Conservation (phyloP, 495 filamentous ascomycete genomes). For the Barbatosphaeria neglecta region DNA sequence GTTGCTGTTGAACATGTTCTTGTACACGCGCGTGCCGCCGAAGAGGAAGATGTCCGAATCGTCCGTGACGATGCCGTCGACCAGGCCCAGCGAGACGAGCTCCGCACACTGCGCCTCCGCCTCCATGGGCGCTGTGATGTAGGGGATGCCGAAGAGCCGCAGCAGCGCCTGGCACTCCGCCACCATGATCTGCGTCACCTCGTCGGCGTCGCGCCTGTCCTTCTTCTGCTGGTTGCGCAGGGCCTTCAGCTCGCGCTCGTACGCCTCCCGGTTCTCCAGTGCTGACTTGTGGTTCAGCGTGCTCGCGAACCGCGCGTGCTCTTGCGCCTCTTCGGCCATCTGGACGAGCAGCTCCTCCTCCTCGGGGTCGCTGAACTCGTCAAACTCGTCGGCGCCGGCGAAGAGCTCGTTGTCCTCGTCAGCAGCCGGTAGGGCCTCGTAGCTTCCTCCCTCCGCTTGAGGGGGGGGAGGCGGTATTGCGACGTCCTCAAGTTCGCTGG, state of each 20-base stretch:
- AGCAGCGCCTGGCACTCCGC: slow-evolving; percentile 88
- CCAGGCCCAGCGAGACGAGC: slow-evolving; percentile 70
- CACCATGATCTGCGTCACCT: slow-evolving; percentile 90
- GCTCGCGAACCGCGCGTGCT: slow-evolving; percentile 84
- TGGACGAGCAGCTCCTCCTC: slow-evolving; percentile 80
- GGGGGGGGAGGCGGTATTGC: not conserved
- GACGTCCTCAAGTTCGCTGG: slow-evolving; percentile 4
- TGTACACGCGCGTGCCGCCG: slow-evolving; percentile 90
- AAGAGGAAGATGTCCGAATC: slow-evolving; percentile 97
- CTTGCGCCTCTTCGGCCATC: slow-evolving; percentile 78
- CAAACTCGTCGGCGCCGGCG: slow-evolving; percentile 27
- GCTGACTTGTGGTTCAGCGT: slow-evolving; percentile 61
- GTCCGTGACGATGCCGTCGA: slow-evolving; percentile 97
- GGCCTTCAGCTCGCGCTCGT: slow-evolving; percentile 75
- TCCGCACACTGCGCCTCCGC: slow-evolving; percentile 96
- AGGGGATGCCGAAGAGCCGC: slow-evolving; percentile 81
- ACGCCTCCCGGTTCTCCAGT: slow-evolving; percentile 56
- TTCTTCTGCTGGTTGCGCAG: slow-evolving; percentile 90
- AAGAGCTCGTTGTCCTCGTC: slow-evolving; percentile 21
- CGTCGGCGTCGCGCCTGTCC: slow-evolving; percentile 87
- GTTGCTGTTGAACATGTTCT: slow-evolving; percentile 98
- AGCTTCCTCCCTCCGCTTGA: not conserved
- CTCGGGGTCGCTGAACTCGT: slow-evolving; percentile 69
- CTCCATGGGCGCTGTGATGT: slow-evolving; percentile 97
- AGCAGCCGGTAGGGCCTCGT: slow-evolving; percentile 1